Conservation (phyloP, 202 grass and related monocot species). For the Digitaria exilis region DNA sequence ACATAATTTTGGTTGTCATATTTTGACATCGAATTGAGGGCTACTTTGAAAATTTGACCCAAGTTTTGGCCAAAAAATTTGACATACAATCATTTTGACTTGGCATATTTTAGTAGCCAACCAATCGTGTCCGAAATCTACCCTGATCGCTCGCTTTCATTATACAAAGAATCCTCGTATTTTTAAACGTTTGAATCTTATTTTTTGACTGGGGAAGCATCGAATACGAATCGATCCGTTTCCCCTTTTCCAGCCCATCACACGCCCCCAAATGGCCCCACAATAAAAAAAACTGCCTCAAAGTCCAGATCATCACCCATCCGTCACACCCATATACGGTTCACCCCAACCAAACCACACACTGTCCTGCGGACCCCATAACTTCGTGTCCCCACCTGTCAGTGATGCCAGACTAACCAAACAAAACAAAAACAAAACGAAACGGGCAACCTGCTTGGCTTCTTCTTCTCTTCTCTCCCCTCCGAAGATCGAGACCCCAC, state of each 20-base stretch:
- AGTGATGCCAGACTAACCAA: not conserved
- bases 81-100: too few species aligned
- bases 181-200: not conserved
- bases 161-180: too few species aligned
- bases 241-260: not conserved
- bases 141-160: too few species aligned
- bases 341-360: not conserved
- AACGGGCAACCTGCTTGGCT: not conserved
- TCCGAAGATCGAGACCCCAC: constrained; percentile 19
- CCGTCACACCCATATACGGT: not conserved
- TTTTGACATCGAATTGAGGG: too few species aligned
- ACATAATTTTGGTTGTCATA: too few species aligned
- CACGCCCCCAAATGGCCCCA: not conserved
- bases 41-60: too few species aligned
- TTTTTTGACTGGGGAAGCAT: constrained; percentile 2
- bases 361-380: not conserved
- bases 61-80: too few species aligned
- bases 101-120: too few species aligned
- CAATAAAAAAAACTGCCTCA: not conserved
- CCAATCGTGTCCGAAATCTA: too few species aligned
- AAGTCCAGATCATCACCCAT: not conserved
- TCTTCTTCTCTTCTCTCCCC: not conserved
- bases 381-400: not conserved
- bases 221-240: constrained; percentile 21
- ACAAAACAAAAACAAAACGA: not conserved